These are phyloP conservation scores for Arthroderma sp. DNA, from an alignment of 2,329 filamentous ascomycete species.

Conservation along the genomic window DNA sequence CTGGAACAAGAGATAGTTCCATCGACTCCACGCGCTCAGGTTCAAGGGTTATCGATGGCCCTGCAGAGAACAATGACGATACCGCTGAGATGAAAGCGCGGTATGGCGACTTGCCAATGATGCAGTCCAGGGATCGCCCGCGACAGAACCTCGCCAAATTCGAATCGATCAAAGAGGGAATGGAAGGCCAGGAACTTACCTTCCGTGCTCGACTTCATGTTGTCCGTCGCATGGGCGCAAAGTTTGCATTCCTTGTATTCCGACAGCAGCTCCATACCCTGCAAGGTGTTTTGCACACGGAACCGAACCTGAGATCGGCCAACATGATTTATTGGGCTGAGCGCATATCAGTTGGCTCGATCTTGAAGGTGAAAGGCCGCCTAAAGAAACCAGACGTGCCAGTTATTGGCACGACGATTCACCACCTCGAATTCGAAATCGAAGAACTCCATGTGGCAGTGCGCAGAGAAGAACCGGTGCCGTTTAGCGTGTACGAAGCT, in stretches of 20 bases:
- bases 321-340: slow-evolving; percentile 82
- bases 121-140: slow-evolving; percentile 44
- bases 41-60: background rate
- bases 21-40: background rate
- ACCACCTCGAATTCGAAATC: slow-evolving; percentile 64
- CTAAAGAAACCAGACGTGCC: slow-evolving; percentile 62
- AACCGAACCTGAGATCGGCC: slow-evolving; percentile 51
- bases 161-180: slow-evolving; percentile 39
- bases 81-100: slow-evolving; percentile 47
- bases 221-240: slow-evolving; percentile 66
- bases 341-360: slow-evolving; percentile 63
- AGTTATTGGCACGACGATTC: slow-evolving; percentile 62
- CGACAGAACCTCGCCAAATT: slow-evolving; percentile 39
- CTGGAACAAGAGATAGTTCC: slow-evolving; percentile 20
- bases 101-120: slow-evolving; percentile 47
- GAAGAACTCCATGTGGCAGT: slow-evolving; percentile 52
- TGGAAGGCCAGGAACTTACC: slow-evolving; percentile 47
- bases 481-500: slow-evolving; percentile 59
- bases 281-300: slow-evolving; percentile 62
- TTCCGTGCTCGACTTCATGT: slow-evolving; percentile 68
- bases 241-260: slow-evolving; percentile 74
- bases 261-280: slow-evolving; percentile 73
- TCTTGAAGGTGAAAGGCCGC: slow-evolving; percentile 63
- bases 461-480: slow-evolving; percentile 48
- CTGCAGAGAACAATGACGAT: slow-evolving; percentile 24